Evolutionary conservation across 768 basidiomycete genomes (phyloP).

Genomic region (Auriscalpium microsporum): DNA sequence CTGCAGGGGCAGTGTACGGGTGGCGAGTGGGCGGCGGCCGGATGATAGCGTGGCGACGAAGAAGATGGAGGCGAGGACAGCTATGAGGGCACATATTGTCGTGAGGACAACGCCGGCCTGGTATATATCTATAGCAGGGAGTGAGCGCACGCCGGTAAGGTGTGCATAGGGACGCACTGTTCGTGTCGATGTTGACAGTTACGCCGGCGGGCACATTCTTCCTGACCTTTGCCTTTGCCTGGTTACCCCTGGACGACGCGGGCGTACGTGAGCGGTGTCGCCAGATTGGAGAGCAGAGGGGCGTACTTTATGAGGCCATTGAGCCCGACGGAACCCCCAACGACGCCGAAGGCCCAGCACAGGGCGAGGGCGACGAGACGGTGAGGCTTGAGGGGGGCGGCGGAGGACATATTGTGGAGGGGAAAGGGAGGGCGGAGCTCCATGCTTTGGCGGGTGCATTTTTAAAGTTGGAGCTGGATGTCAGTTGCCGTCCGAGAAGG

Average conservation of each 20-base stretch:
- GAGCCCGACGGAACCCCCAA: constrained; percentile 22
- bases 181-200: constrained; percentile 8
- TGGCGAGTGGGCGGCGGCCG: constrained; percentile 10
- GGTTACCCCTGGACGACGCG: constrained; percentile 6
- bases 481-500: too few species aligned
- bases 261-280: not conserved
- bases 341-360: constrained; percentile 22
- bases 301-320: constrained; percentile 26
- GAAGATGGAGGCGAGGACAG: constrained; percentile 26
- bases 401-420: not conserved
- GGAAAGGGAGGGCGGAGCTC: not conserved
- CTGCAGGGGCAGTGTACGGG: constrained; percentile 27
- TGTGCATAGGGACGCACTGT: constrained; percentile 10
- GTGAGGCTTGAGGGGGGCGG: constrained; percentile 5
- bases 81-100: constrained; percentile 19
- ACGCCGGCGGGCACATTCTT: constrained; percentile 6
- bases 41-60: constrained; percentile 20
- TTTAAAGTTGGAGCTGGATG: too few species aligned
- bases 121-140: constrained; percentile 17
- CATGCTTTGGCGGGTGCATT: too few species aligned
- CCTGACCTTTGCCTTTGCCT: constrained; percentile 1
- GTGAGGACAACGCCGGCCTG: constrained; percentile 10
- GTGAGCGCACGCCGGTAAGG: constrained; percentile 12
- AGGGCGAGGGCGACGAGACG: constrained; percentile 23
- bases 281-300: not conserved